Base-by-base conservation (phyloP, 2,329 filamentous ascomycete genomes). In the Cladosporium cucumerinum region DNA sequence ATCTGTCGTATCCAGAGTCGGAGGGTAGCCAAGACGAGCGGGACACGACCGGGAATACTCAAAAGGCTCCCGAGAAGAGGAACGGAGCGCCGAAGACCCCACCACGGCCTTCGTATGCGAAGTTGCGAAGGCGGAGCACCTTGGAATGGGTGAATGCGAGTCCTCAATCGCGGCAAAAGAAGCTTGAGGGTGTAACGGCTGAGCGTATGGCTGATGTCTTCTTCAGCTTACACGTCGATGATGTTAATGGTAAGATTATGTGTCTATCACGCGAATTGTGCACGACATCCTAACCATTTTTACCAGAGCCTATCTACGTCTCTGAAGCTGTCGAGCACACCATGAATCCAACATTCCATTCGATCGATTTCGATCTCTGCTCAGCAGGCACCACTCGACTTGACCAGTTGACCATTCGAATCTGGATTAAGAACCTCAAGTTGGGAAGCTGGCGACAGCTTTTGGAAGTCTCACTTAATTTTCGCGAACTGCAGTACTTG, bases 311-410 rank as follows among this genome's bases (percentile, higher is more conserved):
- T 0, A 80, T 97, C n/a, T 97, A 97, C 76, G 86, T 97, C 71
- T 97, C 93, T 73, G 94, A 98, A 78, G 82, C 90, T 25, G 85
- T 88, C 30, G 85, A 90, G 70, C 87, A 87, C 72, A 88, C 91
- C n/a, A 93, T 92, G 76, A 97, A 97, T 76, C 95, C 95, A 68
- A 92, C 90, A 71, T 98, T 97, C 75, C 87, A 87, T 51, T 89
- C 91, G 75, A 96, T 97, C 75, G 89, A 96, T 67, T 83, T 97
- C 6, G 84, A 85, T 26, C 78, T 82, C 6, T 87, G 84, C 67
- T 86, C 85, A 0, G 85, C 90, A 0, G 75, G 78, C 2, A 82
- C 93, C 25, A 89, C 90, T 10, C 86, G 93, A 64, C 80, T 84
- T 4, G 86, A 90, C 59, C 80, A 81, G 18, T 73, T 96, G 25